A percentile compares a stretch with the other conserved stretches of the same genome.
Evolutionary conservation across 1,284 basidiomycete genomes (phyloP).

Genomic region (Apiotrichum mycotoxinovorans): DNA sequence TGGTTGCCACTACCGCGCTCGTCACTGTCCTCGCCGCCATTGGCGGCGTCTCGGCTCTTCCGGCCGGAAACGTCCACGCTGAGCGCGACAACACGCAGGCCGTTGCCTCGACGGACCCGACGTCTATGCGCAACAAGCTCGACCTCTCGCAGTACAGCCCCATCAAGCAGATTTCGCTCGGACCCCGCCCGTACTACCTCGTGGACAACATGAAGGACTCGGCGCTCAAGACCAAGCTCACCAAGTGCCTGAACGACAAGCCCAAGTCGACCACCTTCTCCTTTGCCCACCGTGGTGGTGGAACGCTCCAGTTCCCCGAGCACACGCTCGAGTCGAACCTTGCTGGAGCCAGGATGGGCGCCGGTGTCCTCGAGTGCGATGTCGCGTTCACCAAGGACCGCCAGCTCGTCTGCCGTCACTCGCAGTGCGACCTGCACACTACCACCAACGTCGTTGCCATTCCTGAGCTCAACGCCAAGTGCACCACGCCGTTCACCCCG

Average conservation of each 20-base stretch:
- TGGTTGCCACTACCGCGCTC: not conserved
- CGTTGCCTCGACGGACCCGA: not conserved
- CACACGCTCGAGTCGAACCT: slow-evolving; percentile 20
- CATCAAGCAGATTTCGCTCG: slow-evolving; percentile 19
- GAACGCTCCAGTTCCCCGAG: slow-evolving; percentile 25
- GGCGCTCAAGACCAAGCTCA: slow-evolving; percentile 21
- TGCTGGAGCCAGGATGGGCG: slow-evolving; percentile 23
- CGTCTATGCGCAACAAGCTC: slow-evolving; percentile 2
- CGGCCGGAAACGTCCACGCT: not conserved
- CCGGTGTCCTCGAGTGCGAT: slow-evolving; percentile 26
- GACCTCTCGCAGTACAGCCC: not conserved
- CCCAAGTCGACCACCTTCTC: slow-evolving; percentile 3
- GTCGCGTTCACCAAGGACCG: slow-evolving; percentile 22
- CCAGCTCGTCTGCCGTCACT: slow-evolving; percentile 24
- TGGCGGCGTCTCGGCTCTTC: not conserved
- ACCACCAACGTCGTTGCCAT: slow-evolving; percentile 22
- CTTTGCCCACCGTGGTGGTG: slow-evolving; percentile 22
- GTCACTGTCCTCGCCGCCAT: not conserved
- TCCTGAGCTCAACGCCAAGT: slow-evolving; percentile 19
- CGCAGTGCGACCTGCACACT: slow-evolving; percentile 24
- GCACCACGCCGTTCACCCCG: slow-evolving; percentile 18
- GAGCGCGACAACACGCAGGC: not conserved
- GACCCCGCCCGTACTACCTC: slow-evolving; percentile 24
- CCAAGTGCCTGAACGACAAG: slow-evolving; percentile 8
- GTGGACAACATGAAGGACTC: slow-evolving; percentile 20